Conservation (phyloP, 2,329 filamentous ascomycete species). For the Beauveria varroae region DNA sequence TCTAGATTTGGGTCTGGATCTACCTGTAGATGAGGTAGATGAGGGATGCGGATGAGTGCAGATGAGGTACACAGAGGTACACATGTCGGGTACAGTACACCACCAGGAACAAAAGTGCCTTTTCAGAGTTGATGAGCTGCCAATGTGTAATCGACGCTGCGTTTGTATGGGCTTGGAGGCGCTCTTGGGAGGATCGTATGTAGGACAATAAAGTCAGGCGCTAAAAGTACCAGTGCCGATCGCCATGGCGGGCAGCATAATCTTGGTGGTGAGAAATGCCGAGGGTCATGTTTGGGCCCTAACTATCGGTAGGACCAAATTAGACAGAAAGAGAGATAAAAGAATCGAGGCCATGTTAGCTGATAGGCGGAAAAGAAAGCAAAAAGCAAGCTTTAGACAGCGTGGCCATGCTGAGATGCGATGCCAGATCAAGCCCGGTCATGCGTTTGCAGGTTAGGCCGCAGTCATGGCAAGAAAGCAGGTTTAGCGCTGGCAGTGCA, state of each 20-base stretch:
- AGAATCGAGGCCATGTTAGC: background rate
- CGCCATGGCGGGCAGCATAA: background rate
- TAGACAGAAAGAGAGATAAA: background rate
- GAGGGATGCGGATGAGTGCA: no score
- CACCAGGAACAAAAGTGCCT: no score
- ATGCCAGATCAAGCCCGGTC: slow-evolving; percentile 1
- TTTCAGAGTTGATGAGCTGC: no score
- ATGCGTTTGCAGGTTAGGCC: background rate
- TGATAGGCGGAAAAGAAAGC: background rate
- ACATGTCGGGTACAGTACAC: no score
- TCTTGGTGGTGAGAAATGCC: background rate
- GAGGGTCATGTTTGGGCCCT: background rate
- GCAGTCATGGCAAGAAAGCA: background rate
- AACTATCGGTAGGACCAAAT: background rate
- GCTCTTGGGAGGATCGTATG: no score
- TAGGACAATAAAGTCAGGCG: background rate
- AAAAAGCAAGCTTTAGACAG: background rate
- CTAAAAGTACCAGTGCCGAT: background rate
- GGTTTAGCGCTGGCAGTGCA: background rate
- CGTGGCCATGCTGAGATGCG: background rate
- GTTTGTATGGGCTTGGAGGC: no score
- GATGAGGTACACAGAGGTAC: no score
- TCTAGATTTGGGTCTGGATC: background rate
- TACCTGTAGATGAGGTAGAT: no score
- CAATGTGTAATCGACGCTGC: no score